These are phyloP conservation scores for Sonneratia alba DNA, from an alignment of 345 rosid species.

Conservation along the genomic window DNA sequence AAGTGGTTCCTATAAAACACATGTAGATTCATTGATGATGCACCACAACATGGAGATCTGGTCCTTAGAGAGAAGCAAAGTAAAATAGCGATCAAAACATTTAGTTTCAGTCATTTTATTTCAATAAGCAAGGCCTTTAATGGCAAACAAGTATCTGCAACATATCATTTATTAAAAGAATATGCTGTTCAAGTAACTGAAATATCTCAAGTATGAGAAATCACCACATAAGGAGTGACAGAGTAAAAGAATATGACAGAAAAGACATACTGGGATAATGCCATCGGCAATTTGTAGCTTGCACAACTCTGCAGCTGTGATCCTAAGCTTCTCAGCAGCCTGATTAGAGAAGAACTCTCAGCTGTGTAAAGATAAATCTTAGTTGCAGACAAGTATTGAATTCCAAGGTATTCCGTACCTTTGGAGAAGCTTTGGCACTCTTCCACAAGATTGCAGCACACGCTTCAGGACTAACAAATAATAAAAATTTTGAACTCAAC, in stretches of 20 bases:
- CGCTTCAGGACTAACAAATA: constrained; percentile 76
- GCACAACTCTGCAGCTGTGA: constrained; percentile 65
- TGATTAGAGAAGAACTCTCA: constrained; percentile 23
- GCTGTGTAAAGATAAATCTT: background rate
- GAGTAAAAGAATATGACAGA: background rate
- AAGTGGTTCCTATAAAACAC: constrained; percentile 64
- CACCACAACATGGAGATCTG: background rate
- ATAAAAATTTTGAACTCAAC: constrained; percentile 3
- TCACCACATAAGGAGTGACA: constrained; percentile 4
- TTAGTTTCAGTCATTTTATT: too few relatives aligned
- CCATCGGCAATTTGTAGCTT: constrained; percentile 79
- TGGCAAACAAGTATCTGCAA: too few relatives aligned
- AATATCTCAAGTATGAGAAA: too few relatives aligned
- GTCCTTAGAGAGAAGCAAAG: background rate
- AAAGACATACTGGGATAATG: constrained; percentile 58
- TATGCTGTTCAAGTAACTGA: background rate
- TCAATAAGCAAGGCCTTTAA: too few relatives aligned
- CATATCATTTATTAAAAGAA: background rate
- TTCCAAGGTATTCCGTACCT: constrained; percentile 31
- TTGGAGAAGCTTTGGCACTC: constrained; percentile 83
- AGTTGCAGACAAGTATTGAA: background rate
- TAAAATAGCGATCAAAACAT: background rate
- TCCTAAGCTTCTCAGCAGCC: constrained; percentile 93
- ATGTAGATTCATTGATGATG: background rate
- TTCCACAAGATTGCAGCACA: constrained; percentile 97